Evolutionary conservation across 108 stramenopile species (phyloP), one percentile per base, ranked within the genome.

Genomic region (Aurantiochytrium sp.): DNA sequence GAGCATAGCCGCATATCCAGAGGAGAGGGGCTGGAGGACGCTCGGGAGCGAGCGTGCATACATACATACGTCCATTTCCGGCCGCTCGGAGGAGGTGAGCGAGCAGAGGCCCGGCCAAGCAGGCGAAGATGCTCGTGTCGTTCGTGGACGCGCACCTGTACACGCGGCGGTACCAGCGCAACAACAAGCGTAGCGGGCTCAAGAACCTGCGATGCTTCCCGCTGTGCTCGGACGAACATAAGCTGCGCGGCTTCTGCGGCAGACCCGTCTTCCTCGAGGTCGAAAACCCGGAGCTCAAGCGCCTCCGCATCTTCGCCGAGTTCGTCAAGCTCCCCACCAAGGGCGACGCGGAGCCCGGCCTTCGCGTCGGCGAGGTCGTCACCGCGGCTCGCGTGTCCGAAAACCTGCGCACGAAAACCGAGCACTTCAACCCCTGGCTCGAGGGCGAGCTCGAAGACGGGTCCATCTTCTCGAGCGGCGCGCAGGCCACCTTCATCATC

Each of bases 121-220:
- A n/a, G n/a, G n/a, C n/a, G n/a, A n/a, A n/a, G 73, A 48, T 81
- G 73, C 21, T 30, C 15, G 73, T 30, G 21, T n/a, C 42, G 10
- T 81, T 81, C 73, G 17, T 39, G 73, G 73, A 81, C 3, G 73
- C 73, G 17, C 21, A 48, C n/a, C 42, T 48, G 10, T 81, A 48
- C 27, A 81, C 73, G 42, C n/a, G 73, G 42, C 8, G 73, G 73
- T 81, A 81, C 2, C 73, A 81, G 73, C 39, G 73, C 42, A 81
- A 81, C 45, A 81, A 81, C 45, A 81, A 81, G 73, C 39, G 73
- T 12, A 81, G 42, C 45, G 73, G 73, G 10, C 45, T 81, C 45
- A 81, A 81, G 73, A 81, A 81, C 45, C 45, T 81, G 12, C 73
- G 73, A 19, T 81, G 73, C 73, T 81, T 81, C 2, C 73, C 73